These are phyloP conservation scores for Eimeria tenella DNA, from an alignment of 169 alveolate species.

Conservation along the genomic window DNA sequence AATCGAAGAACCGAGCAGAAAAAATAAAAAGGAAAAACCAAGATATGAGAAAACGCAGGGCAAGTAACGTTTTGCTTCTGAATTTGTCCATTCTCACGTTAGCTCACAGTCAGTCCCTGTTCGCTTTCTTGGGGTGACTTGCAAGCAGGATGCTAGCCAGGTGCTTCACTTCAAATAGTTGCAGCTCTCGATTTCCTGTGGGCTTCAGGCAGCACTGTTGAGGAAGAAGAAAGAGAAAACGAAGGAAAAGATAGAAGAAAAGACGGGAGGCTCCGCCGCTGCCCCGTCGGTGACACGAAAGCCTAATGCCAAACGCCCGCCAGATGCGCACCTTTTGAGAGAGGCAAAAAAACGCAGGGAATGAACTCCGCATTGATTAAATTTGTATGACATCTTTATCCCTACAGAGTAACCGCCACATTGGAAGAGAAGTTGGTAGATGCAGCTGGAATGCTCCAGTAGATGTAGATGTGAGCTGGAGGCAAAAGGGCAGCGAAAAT, in stretches of 20 bases:
- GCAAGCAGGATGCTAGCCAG: too few species aligned
- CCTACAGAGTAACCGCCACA: too few species aligned
- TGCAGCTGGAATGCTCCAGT: too few species aligned
- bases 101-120: too few species aligned
- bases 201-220: neutral
- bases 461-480: too few species aligned
- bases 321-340: neutral
- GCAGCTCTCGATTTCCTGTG: neutral
- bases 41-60: neutral
- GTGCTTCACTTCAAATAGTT: neutral
- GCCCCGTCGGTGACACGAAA: neutral
- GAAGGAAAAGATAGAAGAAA: neutral
- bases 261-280: neutral
- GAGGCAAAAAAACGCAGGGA: neutral
- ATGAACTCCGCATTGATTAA: neutral
- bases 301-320: neutral
- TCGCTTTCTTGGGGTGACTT: too few species aligned
- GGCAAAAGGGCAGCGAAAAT: too few species aligned
- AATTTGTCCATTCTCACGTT: neutral
- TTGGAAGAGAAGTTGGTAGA: too few species aligned
- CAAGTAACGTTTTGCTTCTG: neutral
- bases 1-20: constrained; percentile 2
- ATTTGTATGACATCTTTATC: too few species aligned
- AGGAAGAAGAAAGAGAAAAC: constrained; percentile 12
- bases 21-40: constrained; percentile 24